phyloP scores from a whole-genome alignment of 108 stramenopile genomes.

The Schizochytrium sp. region DNA sequence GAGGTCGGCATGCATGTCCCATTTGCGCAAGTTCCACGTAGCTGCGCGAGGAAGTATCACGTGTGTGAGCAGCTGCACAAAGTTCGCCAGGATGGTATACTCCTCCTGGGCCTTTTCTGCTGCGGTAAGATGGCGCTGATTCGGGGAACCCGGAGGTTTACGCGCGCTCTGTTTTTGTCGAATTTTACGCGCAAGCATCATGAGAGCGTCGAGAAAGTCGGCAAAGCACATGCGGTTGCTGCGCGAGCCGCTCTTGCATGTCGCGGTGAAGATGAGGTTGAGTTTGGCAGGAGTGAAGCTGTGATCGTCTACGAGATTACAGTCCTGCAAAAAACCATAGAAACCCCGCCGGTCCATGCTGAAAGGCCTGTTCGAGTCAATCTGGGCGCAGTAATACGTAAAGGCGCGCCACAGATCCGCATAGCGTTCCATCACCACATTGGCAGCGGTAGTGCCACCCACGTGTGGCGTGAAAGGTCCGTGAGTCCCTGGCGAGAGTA shows the following conservation, averaged over 20 bases:
- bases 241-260: neutral
- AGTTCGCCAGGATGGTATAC: neutral
- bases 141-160: neutral
- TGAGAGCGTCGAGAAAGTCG: slow-evolving; percentile 6
- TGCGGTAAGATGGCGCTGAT: neutral
- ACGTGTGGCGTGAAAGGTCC: neutral
- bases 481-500: neutral
- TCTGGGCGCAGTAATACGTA: neutral
- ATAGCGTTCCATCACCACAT: neutral
- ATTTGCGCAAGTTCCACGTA: neutral
- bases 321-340: neutral
- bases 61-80: neutral
- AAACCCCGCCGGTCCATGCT: slow-evolving; percentile 3
- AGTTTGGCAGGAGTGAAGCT: neutral
- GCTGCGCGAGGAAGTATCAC: neutral
- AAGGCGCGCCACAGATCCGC: neutral
- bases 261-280: neutral
- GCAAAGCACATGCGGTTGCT: slow-evolving; percentile 8
- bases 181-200: neutral
- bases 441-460: neutral
- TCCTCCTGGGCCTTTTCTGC: neutral
- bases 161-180: neutral
- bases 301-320: neutral
- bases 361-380: neutral
- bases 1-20: neutral